Base-by-base conservation (phyloP, 2,329 filamentous ascomycete species). In the Fusarium sp. region DNA sequence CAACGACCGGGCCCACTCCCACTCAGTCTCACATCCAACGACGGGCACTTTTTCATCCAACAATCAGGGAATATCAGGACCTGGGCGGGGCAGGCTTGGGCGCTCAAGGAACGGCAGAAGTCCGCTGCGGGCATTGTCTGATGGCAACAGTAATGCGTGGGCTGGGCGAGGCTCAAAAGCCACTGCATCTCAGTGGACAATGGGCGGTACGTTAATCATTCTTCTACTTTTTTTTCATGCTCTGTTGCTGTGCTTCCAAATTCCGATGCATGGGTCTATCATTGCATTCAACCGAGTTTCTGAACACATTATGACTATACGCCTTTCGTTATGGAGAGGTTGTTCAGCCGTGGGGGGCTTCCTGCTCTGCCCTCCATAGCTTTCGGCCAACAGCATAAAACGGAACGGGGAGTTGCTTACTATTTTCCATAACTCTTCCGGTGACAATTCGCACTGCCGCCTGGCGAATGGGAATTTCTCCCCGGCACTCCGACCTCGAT, bases 11-110 rank as follows among this genome's bases (percentile, higher is more conserved):
- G 38, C 63, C 5, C 70, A 78, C 44, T 57, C 75, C 13, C 72
- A 70, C n/a, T 61, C 77, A 18, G 57, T 66, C 39, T 59, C 72
- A 84, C 71, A 78, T 41, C 54, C 75, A 53, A 82, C 82, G 38
- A 77, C 83, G 14, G 82, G 91, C 62, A 87, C 87, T 50, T 87
- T 89, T 57, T 85, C 87, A 12, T 85, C 88, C 20, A 78, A 76
- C 59, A 82, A 72, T 41, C 80, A 82, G 59, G 93, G 94, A 18
- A 91, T 97, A 44, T 95, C 95, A 55, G 95, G 95, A 26, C 90
- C 95, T 61, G 95, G 95, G 16, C 88, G 95, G 83, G 95, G 95
- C 53, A 90, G 95, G 68, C 93, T 94, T 79, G 92, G 93, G n/a
- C 89, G 94, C 65, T 83, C 85, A 51, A 84, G 87, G 69, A 90